Percentiles rank a stretch among this genome's conserved stretches.
Conservation (phyloP, 257 asterid species). For the Schizonepeta tenuifolia region DNA sequence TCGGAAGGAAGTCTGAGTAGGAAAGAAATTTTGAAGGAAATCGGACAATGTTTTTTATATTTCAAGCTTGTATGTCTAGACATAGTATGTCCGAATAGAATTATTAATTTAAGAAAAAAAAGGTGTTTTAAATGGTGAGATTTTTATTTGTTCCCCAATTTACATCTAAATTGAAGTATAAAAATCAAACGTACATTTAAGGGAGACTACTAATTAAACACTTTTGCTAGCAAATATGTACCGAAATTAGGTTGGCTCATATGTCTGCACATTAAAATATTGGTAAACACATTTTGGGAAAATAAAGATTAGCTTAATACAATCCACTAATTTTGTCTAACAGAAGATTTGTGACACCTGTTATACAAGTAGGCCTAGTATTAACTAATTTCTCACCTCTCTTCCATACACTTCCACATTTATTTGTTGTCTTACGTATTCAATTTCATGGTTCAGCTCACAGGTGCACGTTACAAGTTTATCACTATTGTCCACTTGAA, state of each 20-base stretch:
- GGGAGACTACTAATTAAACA: background rate
- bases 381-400: conserved; percentile 19
- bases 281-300: background rate
- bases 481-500: too few species aligned
- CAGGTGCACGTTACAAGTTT: background rate
- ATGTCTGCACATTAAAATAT: background rate
- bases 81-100: too few species aligned
- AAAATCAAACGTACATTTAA: too few species aligned
- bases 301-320: background rate
- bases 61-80: too few species aligned
- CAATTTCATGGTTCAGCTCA: background rate
- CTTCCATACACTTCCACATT: background rate
- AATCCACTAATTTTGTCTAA: conserved; percentile 15
- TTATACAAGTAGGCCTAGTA: conserved; percentile 25
- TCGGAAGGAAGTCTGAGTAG: too few species aligned
- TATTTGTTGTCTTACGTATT: background rate
- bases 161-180: too few species aligned
- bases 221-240: background rate
- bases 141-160: too few species aligned
- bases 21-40: too few species aligned
- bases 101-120: too few species aligned
- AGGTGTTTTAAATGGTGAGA: too few species aligned
- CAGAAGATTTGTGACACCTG: conserved; percentile 15
- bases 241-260: background rate
- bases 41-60: too few species aligned